Conservation (phyloP, 495 filamentous ascomycete species). For the Xylaria intraflava region DNA sequence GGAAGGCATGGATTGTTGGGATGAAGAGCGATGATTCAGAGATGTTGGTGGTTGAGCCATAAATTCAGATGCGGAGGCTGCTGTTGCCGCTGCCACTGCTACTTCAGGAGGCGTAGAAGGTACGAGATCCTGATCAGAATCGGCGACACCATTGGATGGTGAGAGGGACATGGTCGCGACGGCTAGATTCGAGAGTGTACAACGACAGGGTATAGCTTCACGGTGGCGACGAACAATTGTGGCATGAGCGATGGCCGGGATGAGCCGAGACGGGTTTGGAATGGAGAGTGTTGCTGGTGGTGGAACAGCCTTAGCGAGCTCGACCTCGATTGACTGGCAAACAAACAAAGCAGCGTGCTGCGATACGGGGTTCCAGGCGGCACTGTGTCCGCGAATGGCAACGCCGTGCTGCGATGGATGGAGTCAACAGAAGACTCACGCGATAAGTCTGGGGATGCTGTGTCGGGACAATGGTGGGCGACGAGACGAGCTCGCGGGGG, state of each 20-base stretch:
- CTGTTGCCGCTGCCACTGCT: conserved; percentile 14
- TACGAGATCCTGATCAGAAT: conserved; percentile 28
- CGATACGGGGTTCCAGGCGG: background rate
- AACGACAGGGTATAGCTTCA: background rate
- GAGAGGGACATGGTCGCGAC: conserved; percentile 12
- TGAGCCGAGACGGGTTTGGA: background rate
- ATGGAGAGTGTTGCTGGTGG: background rate
- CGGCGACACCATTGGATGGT: conserved; percentile 20
- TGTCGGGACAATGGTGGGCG: background rate
- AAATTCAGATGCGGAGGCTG: background rate
- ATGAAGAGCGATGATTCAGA: conserved; percentile 16
- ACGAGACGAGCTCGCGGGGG: background rate
- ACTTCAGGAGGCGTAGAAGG: conserved; percentile 37
- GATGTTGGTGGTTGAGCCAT: background rate
- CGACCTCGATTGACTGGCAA: background rate
- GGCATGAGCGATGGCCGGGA: background rate
- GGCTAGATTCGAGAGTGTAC: background rate
- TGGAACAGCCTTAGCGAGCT: background rate
- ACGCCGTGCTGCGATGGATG: background rate
- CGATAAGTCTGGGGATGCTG: background rate
- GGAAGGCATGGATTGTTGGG: conserved; percentile 39
- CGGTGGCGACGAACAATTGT: too few relatives aligned
- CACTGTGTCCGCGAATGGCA: conserved; percentile 5
- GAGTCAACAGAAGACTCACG: background rate
- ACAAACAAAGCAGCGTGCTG: background rate